Conservation (phyloP, 2,329 filamentous ascomycete species). For the Fusarium nurragi region DNA sequence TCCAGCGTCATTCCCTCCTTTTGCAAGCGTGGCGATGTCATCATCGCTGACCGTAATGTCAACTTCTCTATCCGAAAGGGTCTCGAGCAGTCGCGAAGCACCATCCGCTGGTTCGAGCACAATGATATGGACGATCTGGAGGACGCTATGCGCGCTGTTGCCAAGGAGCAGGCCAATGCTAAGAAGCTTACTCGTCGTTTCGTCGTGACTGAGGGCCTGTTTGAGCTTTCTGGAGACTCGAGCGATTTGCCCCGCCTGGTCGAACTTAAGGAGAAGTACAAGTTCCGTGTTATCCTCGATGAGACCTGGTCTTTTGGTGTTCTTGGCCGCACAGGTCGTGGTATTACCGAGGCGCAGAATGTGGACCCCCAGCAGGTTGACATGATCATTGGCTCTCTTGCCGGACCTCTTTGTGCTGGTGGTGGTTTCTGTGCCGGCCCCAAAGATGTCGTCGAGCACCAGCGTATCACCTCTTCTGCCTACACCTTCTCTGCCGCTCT, state of each 20-base stretch:
- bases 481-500: constrained; percentile 97
- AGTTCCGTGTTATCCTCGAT: constrained; percentile 96
- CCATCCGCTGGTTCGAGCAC: constrained; percentile 92
- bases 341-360: constrained; percentile 95
- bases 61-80: constrained; percentile 96
- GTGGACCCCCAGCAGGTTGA: constrained; percentile 93
- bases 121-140: constrained; percentile 96
- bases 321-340: constrained; percentile 87
- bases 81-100: constrained; percentile 90
- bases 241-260: constrained; percentile 88
- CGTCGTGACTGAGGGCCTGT: constrained; percentile 94
- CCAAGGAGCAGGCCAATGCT: constrained; percentile 83
- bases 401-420: constrained; percentile 88
- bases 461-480: constrained; percentile 89
- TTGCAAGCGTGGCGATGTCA: constrained; percentile 96
- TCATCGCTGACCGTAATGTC: constrained; percentile 91
- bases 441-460: constrained; percentile 92
- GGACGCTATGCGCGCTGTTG: constrained; percentile 82
- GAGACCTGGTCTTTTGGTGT: constrained; percentile 98
- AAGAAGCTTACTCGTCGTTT: constrained; percentile 93
- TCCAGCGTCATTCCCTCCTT: constrained; percentile 97
- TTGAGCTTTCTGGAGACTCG: constrained; percentile 88
- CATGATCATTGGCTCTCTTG: constrained; percentile 95
- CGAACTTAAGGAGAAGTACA: constrained; percentile 94
- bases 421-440: constrained; percentile 96